Percentiles rank a stretch among this genome's conserved stretches.
phyloP scores from a whole-genome alignment of 2,329 filamentous ascomycete species.

The Akanthomyces dipterigenus region DNA sequence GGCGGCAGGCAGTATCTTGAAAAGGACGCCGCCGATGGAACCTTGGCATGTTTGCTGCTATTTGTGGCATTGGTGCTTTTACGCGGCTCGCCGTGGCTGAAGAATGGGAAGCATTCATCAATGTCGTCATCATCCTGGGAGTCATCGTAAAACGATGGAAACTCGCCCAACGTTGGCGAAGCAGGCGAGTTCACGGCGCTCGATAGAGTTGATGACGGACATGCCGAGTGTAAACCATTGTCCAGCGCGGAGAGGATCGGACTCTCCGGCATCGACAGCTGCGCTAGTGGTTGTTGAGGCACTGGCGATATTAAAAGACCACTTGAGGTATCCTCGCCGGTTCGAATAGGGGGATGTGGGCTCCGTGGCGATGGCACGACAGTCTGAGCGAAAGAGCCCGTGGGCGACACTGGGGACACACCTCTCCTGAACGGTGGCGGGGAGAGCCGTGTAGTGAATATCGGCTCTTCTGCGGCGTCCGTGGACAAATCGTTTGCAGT shows the following conservation, averaged over 20 bases:
- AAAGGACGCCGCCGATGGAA: neutral
- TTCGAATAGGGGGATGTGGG: neutral
- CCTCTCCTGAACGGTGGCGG: conserved; percentile 2
- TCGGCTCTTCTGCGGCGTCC: neutral
- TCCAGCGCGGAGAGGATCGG: neutral
- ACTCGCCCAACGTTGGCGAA: neutral
- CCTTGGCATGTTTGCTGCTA: neutral
- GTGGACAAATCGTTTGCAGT: neutral
- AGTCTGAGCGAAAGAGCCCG: neutral
- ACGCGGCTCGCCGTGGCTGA: neutral
- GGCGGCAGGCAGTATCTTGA: conserved; percentile 5
- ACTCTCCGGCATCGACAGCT: neutral
- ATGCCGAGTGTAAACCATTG: neutral
- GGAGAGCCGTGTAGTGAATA: conserved; percentile 1
- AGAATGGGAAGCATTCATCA: neutral
- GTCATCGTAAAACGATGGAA: neutral
- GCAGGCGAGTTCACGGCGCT: conserved; percentile 7
- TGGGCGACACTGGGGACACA: neutral
- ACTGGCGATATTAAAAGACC: neutral
- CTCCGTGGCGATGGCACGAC: neutral
- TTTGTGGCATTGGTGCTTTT: neutral
- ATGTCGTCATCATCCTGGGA: neutral
- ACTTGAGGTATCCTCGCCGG: neutral
- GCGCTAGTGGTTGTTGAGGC: neutral
- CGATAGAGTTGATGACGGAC: neutral